phyloP scores from a whole-genome alignment of 805 yeast genomes.

The Peterozyma xylosa region DNA sequence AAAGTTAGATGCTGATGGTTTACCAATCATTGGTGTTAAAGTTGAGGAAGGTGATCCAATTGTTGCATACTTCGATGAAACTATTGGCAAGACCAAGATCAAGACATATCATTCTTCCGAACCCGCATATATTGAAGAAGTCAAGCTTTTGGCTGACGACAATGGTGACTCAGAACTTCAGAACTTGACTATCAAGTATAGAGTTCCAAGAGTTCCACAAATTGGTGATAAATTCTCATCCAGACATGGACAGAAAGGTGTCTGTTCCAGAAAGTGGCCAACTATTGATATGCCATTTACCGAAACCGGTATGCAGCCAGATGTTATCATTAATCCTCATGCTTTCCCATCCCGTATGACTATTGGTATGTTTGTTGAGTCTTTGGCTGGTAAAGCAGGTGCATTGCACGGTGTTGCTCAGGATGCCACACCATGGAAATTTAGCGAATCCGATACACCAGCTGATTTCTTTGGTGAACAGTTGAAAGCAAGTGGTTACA shows the following conservation, averaged over 20 bases:
- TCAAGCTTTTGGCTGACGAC: constrained; percentile 85
- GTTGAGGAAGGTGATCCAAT: constrained; percentile 96
- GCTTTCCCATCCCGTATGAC: constrained; percentile 99
- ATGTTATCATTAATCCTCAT: constrained; percentile 95
- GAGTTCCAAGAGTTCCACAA: constrained; percentile 85
- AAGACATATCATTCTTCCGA: constrained; percentile 92
- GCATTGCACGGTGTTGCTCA: constrained; percentile 97
- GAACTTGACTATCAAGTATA: constrained; percentile 75
- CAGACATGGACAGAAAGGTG: constrained; percentile 98
- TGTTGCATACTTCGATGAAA: constrained; percentile 87
- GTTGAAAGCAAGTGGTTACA: constrained; percentile 79
- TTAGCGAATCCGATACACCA: constrained; percentile 87
- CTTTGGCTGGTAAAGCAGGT: constrained; percentile 98
- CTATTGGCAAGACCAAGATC: constrained; percentile 81
- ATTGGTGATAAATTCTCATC: constrained; percentile 98
- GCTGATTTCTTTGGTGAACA: constrained; percentile 98
- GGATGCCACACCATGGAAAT: constrained; percentile 95
- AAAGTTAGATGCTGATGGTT: constrained; percentile 84
- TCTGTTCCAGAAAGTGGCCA: constrained; percentile 98
- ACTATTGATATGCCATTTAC: constrained; percentile 94
- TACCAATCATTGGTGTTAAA: constrained; percentile 81
- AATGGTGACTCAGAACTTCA: constrained; percentile 72
- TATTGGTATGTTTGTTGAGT: constrained; percentile 98
- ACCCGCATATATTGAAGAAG: constrained; percentile 93
- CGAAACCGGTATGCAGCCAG: constrained; percentile 95